Base-by-base conservation (phyloP, 2,329 filamentous ascomycete genomes). In the Exophiala sp. region DNA sequence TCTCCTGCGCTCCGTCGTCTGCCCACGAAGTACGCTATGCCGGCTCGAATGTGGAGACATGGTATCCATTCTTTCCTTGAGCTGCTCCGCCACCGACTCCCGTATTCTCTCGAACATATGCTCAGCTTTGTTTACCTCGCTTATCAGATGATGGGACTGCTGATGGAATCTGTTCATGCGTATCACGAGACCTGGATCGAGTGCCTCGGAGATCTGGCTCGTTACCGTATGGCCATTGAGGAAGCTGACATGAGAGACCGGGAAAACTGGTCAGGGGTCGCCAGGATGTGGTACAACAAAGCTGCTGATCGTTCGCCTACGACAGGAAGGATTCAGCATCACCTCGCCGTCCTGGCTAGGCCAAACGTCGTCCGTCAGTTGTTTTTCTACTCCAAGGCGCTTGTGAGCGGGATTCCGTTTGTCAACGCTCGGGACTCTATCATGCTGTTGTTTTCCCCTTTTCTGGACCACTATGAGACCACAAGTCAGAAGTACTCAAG, bases 121-220 rank as follows among this genome's bases (percentile, higher is more conserved):
- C 74, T 96, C 0, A 84, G 85, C 0, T 97, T 96, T 51, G 90
- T 97, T 0, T 95, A 95, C 58, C 71, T 92, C 12, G 87, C 91
- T 0, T 97, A 96, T 60, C 87, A 87, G 2, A 95, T 95, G 83
- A 89, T 96, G 81, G 87, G 89, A 0, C 71, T 96, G 0, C 71
- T 96, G 0, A 88, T 91, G 55, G 92, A 97, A 64, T 95, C 89
- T 0, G 89, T 96, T 0, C 85, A 88, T 0, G 78, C 81, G 0
- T 96, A 95, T 61, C 82, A 88, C 48, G 88, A 94, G 53, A 96
- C 89, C 0, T 97, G 92, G 92, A 89, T 95, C 7, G 92, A 96
- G 61, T 96, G 91, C 49, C 73, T 97, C 0, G 92, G 92, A 0
- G 91, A 97, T 65, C 71, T 97, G 0, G 87, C 86, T 0, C 78